Percentiles rank a stretch among this genome's conserved stretches.
Evolutionary conservation across 495 filamentous ascomycete genomes (phyloP).

Genomic region (Annulohypoxylon moriforme): DNA sequence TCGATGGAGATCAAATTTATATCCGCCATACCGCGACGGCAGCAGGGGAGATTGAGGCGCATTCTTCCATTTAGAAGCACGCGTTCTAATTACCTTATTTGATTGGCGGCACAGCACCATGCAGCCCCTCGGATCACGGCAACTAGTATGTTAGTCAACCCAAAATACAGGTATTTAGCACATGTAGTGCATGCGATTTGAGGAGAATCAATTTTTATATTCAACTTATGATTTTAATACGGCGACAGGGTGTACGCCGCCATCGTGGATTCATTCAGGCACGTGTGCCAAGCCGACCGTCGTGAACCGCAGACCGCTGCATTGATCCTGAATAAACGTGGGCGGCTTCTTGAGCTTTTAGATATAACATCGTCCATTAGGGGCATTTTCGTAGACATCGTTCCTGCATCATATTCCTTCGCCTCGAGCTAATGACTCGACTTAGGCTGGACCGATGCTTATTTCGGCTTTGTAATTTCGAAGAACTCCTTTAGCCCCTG

Average conservation of each 20-base stretch:
- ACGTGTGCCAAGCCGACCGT: neutral
- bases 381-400: neutral
- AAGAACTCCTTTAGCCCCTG: constrained; percentile 67
- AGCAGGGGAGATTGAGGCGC: neutral
- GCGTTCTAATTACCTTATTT: constrained; percentile 1
- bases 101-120: constrained; percentile 24
- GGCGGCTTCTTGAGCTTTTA: neutral
- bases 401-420: neutral
- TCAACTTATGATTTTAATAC: neutral
- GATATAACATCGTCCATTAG: neutral
- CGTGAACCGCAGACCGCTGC: neutral
- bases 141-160: neutral
- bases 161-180: neutral
- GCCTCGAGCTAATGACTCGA: neutral
- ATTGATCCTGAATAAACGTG: constrained; percentile 1
- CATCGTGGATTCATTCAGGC: neutral
- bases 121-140: neutral
- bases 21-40: neutral
- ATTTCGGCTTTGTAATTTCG: constrained; percentile 65
- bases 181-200: neutral
- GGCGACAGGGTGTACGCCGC: neutral
- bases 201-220: constrained; percentile 4
- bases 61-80: constrained; percentile 9
- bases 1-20: neutral
- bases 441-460: constrained; percentile 4